Evolutionary conservation across 768 basidiomycete species (phyloP), one percentile per base, ranked within the genome.

Genomic region (Boletellus emodensis): DNA sequence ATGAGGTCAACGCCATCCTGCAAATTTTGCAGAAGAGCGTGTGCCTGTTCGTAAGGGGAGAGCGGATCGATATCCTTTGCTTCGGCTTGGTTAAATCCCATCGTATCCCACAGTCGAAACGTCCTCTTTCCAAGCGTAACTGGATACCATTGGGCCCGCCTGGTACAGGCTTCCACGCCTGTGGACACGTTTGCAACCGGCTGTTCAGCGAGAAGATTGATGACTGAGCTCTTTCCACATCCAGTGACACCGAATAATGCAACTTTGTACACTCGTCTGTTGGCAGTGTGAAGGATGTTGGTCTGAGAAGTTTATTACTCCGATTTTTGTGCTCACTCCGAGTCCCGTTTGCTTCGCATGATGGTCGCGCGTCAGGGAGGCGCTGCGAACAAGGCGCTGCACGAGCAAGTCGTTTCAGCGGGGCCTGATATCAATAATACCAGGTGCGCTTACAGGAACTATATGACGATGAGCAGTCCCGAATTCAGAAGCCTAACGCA

Each of bases 1-100:
- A 77, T 58, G 20, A 77, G 68, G 51, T 64, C 70, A 20, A 77
- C 60, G 5, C 76, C 73, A 4, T 55, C 51, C 22, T 59, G 52
- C 28, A 76, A 52, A 22, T 51, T 61, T 38, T 55, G 58, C 53
- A 78, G 53, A 18, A 77, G 67, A 15, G 57, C 22, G 28, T 71
- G 64, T 0, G 69, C 63, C 24, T 71, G 57, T 37, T 61, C 61
- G 32, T 60, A 71, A 36, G 55, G 66, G 28, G 34, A 55, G 48
- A 57, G 49, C 1, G 51, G 54, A 54, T 55, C 32, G 33, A n/a
- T 43, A 28, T 49, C 53, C 24, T 49, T 57, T 9, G 47, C 34
- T 37, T 55, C 47, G 34, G 57, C 58, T 43, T 61, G 68, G 24
- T 65, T 62, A 41, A 71, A 68, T 2, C 69, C 71, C 40, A 57